A percentile compares a stretch with the other conserved stretches of the same genome.
Conservation (phyloP, 78 protist genomes). For the Dictyostelium brefeldianum region DNA sequence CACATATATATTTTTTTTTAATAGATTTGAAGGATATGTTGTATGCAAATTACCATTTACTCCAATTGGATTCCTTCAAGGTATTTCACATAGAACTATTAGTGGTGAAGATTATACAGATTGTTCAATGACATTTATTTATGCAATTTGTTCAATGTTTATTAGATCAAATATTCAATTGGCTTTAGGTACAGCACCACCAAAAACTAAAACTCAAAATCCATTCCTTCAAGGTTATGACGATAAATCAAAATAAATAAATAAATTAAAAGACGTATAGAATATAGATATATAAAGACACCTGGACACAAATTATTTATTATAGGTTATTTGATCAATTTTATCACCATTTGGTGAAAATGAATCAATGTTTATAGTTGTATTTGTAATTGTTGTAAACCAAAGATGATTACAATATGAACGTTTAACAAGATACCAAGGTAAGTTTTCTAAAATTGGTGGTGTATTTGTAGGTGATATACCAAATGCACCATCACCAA, state of each 20-base stretch:
- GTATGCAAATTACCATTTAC: slow-evolving; percentile 89
- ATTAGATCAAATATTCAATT: slow-evolving; percentile 80
- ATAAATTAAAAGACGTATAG: background rate
- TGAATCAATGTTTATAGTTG: background rate
- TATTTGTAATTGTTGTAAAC: background rate
- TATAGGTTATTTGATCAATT: slow-evolving; percentile 12
- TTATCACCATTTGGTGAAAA: slow-evolving; percentile 37
- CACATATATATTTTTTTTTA: background rate
- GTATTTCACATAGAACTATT: slow-evolving; percentile 80
- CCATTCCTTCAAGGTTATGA: slow-evolving; percentile 22
- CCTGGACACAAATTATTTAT: no score
- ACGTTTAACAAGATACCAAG: slow-evolving; percentile 13
- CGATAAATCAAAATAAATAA: background rate
- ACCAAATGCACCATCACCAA: slow-evolving; percentile 67
- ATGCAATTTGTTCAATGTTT: slow-evolving; percentile 84
- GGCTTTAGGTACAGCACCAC: slow-evolving; percentile 77
- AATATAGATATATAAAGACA: no score
- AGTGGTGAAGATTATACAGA: slow-evolving; percentile 82
- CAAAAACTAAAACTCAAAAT: slow-evolving; percentile 38
- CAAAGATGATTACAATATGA: slow-evolving; percentile 47
- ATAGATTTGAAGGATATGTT: slow-evolving; percentile 80
- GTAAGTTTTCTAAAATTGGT: background rate
- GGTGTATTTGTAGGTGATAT: background rate
- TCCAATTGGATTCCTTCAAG: slow-evolving; percentile 84
- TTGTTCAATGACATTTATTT: slow-evolving; percentile 86